These are phyloP conservation scores for Daphne laureola DNA, from an alignment of 441 rosid genomes.

Conservation along the genomic window DNA sequence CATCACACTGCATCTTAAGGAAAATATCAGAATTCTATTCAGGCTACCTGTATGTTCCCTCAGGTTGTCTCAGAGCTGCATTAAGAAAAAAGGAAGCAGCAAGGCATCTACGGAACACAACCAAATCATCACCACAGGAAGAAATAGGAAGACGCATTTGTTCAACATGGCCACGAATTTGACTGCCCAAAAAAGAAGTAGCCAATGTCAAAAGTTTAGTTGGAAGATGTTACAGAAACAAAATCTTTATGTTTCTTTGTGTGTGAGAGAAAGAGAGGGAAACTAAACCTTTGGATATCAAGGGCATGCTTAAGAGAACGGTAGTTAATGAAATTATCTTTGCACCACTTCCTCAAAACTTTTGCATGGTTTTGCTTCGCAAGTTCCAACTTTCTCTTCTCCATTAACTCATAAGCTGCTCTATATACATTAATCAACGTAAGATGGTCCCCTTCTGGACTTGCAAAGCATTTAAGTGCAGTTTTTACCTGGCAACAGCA, in stretches of 20 bases:
- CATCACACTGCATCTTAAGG: constrained; percentile 11
- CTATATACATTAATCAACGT: constrained; percentile 75
- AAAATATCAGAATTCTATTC: not conserved
- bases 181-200: constrained; percentile 40
- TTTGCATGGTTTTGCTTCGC: constrained; percentile 42
- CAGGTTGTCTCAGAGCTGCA: constrained; percentile 88
- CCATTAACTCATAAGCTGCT: constrained; percentile 56
- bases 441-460: constrained; percentile 86
- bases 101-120: constrained; percentile 82
- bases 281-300: constrained; percentile 59
- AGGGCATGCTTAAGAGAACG: constrained; percentile 81
- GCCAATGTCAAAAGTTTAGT: too few relatives aligned
- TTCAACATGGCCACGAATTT: constrained; percentile 60
- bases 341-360: constrained; percentile 80
- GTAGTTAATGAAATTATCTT: constrained; percentile 61
- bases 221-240: too few relatives aligned
- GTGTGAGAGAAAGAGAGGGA: too few relatives aligned
- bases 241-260: too few relatives aligned
- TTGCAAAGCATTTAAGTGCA: constrained; percentile 66
- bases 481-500: constrained; percentile 43
- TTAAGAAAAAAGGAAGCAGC: constrained; percentile 88
- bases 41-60: constrained; percentile 67
- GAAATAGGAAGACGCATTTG: constrained; percentile 72
- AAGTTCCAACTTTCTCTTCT: constrained; percentile 36
- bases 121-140: constrained; percentile 75